phyloP scores from a whole-genome alignment of 1,139 yeast species.

The Zhuliangozyma blackwelliae region DNA sequence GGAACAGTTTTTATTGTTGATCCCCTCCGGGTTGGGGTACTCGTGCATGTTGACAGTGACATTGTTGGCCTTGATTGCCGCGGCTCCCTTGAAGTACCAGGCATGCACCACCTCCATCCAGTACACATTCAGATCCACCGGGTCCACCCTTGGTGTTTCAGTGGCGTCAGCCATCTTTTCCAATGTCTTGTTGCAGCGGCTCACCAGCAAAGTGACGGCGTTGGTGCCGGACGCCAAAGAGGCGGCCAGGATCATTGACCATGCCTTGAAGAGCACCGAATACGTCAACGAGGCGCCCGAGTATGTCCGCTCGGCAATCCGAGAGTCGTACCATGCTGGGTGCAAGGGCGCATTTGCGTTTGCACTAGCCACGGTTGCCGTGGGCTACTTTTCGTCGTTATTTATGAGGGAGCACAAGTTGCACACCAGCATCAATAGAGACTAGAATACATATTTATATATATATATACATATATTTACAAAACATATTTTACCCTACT shows the following conservation, averaged over 20 bases:
- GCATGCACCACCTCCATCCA: constrained; percentile 75
- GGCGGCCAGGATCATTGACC: constrained; percentile 40
- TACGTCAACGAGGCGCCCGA: constrained; percentile 50
- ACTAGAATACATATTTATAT: constrained; percentile 18
- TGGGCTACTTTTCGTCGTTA: constrained; percentile 35
- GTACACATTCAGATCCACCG: constrained; percentile 71
- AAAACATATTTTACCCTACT: no score
- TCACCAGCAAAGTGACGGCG: constrained; percentile 17
- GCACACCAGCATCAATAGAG: constrained; percentile 36
- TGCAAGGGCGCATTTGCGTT: constrained; percentile 51
- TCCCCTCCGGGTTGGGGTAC: constrained; percentile 55
- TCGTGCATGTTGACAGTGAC: constrained; percentile 64
- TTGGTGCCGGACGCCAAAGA: constrained; percentile 26
- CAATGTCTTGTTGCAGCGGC: constrained; percentile 20
- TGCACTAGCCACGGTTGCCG: constrained; percentile 31
- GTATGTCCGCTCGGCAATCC: constrained; percentile 41
- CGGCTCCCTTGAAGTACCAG: constrained; percentile 57
- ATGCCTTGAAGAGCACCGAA: constrained; percentile 55
- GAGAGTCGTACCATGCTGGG: constrained; percentile 46
- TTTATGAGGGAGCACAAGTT: constrained; percentile 44
- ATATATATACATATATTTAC: no score
- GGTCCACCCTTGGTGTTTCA: constrained; percentile 70
- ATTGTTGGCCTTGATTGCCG: constrained; percentile 61
- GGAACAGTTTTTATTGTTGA: constrained; percentile 28
- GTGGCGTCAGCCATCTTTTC: constrained; percentile 64